A percentile compares a stretch with the other conserved stretches of the same genome.
phyloP scores from a whole-genome alignment of 2,329 filamentous ascomycete genomes.

The Alternaria dauci region DNA sequence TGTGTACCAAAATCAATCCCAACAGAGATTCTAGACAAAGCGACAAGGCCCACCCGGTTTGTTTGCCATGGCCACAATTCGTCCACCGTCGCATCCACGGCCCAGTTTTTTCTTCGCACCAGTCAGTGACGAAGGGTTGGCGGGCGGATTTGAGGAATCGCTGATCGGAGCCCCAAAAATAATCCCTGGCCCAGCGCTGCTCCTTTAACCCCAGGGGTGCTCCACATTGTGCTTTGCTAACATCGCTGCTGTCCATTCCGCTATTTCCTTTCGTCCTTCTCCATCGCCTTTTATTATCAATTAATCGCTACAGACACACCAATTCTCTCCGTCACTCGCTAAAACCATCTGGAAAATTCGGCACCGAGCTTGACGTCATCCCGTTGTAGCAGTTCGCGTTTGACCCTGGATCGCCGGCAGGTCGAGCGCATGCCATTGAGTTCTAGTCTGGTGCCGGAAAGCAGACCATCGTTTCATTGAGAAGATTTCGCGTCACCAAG shows the following conservation, averaged over 20 bases:
- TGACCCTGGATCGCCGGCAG: conserved; percentile 6
- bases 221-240: conserved; percentile 21
- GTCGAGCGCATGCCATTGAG: conserved; percentile 10
- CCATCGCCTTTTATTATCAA: neutral
- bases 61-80: conserved; percentile 17
- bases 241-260: conserved; percentile 7
- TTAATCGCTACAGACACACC: neutral
- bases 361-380: conserved; percentile 18
- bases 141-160: conserved; percentile 22
- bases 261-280: neutral
- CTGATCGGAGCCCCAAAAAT: conserved; percentile 34
- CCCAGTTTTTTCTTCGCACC: conserved; percentile 30
- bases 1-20: conserved; percentile 18
- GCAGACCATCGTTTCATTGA: conserved; percentile 6
- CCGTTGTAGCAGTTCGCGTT: conserved; percentile 3
- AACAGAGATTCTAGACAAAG: conserved; percentile 23
- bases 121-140: conserved; percentile 18
- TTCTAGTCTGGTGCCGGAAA: neutral
- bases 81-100: conserved; percentile 14
- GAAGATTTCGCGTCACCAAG: neutral
- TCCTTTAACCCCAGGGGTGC: conserved; percentile 25
- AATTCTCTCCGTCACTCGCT: conserved; percentile 8
- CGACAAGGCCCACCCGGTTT: conserved; percentile 20
- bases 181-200: conserved; percentile 18
- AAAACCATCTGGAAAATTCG: conserved; percentile 1